These are phyloP conservation scores for Pseudoneurospora amorphoporcata DNA, from an alignment of 495 filamentous ascomycete species.

Conservation along the genomic window DNA sequence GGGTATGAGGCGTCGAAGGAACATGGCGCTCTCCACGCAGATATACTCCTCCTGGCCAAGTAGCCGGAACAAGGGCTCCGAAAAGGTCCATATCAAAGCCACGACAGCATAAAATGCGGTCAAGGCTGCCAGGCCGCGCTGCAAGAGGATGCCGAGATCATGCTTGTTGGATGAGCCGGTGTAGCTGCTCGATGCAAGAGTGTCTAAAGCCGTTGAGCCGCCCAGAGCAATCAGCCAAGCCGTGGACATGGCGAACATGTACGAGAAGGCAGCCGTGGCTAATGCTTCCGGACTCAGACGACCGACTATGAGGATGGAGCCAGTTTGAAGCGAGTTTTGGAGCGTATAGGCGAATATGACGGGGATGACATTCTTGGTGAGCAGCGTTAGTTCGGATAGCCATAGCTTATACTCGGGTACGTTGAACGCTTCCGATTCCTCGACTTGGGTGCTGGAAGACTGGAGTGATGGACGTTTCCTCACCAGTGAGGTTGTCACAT, in stretches of 20 bases:
- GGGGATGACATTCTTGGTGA: slow-evolving; percentile 61
- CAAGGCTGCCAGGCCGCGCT: slow-evolving; percentile 68
- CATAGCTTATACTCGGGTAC: slow-evolving; percentile 13
- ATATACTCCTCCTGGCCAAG: slow-evolving; percentile 76
- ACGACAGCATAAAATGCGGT: slow-evolving; percentile 67
- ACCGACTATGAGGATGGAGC: slow-evolving; percentile 73
- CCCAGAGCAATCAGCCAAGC: slow-evolving; percentile 86
- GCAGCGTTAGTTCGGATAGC: slow-evolving; percentile 55
- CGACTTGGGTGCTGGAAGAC: neutral
- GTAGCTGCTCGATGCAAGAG: slow-evolving; percentile 75
- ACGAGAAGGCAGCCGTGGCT: slow-evolving; percentile 76
- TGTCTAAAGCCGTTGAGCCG: slow-evolving; percentile 88
- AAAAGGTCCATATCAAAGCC: slow-evolving; percentile 64
- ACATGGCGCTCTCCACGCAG: slow-evolving; percentile 61
- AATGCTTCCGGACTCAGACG: slow-evolving; percentile 71
- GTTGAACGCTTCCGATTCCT: neutral
- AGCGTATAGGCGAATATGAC: slow-evolving; percentile 84
- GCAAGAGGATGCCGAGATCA: slow-evolving; percentile 73
- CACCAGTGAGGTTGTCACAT: slow-evolving; percentile 40
- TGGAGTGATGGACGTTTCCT: slow-evolving; percentile 24
- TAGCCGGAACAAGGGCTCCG: slow-evolving; percentile 62
- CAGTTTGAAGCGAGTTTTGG: slow-evolving; percentile 80
- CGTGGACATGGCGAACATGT: slow-evolving; percentile 88
- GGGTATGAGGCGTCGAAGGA: slow-evolving; percentile 69
- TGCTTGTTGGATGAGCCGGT: slow-evolving; percentile 75